Base-by-base conservation (phyloP, 805 yeast species). In the Alloascoidea africana region DNA sequence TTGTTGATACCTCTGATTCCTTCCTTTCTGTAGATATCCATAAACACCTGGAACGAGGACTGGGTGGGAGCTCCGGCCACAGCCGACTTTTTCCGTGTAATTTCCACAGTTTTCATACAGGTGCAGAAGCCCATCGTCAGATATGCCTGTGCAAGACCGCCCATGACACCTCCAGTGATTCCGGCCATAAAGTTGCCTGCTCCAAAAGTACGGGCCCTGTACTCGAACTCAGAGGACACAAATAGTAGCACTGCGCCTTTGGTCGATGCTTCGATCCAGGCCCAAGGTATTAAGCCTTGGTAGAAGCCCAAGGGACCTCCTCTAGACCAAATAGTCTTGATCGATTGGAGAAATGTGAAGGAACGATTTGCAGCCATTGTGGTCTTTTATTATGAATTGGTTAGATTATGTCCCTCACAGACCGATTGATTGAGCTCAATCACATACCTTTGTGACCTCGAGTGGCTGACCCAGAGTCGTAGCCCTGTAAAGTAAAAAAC, bases 271-370 rank as follows among this genome's bases (percentile, higher is more conserved):
- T 80, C 94, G 45, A 82, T 76, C 89, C 91, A 79, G 4, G 91
- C 94, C 94, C 94, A 82, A 36, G 94, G 94, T 42, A 82, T 81
- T 54, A 82, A 62, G 30, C 93, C 94, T 55, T 82, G 94, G 56
- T 80, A 82, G 56, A 80, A 82, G 0, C 91, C 93, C 17, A 67
- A 53, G n/a, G 74, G 50, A 40, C 93, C 93, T 48, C 94, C 94
- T 52, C 93, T 68, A 4, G 85, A 68, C 85, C 85, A 81, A 37
- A 82, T 82, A 33, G 64, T 60, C 43, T 66, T 70, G 35, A 70
- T 63, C 14, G 85, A 75, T 46, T 75, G 73, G 6, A 66, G 40
- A 40, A 82, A 58, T 2, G 73, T 52, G 33, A 81, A 52, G 16
- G 59, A 53, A 58, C 93, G 65, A 58, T 82, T 79, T 38, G 93